Conservation (phyloP, 257 asterid genomes). For the Schizonepeta tenuifolia region DNA sequence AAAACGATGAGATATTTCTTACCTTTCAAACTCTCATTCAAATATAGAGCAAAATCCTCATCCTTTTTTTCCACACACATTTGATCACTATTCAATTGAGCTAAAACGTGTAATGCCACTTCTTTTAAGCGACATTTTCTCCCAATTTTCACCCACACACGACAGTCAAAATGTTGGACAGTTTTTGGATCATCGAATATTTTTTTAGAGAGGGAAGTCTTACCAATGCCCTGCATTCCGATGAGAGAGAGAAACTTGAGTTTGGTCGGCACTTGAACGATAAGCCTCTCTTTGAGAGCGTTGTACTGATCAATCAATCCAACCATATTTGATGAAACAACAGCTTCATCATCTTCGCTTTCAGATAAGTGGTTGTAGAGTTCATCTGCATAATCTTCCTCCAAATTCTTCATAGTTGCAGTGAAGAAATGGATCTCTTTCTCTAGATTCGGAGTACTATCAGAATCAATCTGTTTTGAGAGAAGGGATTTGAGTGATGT, state of each 20-base stretch:
- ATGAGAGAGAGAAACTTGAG: constrained; percentile 1
- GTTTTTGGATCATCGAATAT: neutral
- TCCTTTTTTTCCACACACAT: neutral
- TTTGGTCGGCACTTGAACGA: neutral
- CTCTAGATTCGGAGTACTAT: neutral
- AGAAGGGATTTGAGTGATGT: neutral
- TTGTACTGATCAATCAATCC: neutral
- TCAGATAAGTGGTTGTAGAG: neutral
- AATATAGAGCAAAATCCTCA: neutral
- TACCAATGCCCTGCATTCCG: neutral
- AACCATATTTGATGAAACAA: neutral
- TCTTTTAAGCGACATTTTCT: neutral
- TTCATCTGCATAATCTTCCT: neutral
- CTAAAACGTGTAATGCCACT: neutral
- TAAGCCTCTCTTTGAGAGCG: neutral
- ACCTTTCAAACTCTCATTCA: neutral
- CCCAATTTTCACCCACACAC: neutral
- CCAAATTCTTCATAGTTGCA: neutral
- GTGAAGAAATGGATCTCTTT: neutral
- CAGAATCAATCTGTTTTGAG: neutral
- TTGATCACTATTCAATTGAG: neutral
- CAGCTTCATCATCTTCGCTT: neutral
- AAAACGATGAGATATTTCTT: neutral
- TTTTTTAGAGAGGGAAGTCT: constrained; percentile 7
- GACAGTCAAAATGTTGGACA: neutral